Base-by-base conservation (phyloP, 148 eudicot species). In the Camellia japonica region DNA sequence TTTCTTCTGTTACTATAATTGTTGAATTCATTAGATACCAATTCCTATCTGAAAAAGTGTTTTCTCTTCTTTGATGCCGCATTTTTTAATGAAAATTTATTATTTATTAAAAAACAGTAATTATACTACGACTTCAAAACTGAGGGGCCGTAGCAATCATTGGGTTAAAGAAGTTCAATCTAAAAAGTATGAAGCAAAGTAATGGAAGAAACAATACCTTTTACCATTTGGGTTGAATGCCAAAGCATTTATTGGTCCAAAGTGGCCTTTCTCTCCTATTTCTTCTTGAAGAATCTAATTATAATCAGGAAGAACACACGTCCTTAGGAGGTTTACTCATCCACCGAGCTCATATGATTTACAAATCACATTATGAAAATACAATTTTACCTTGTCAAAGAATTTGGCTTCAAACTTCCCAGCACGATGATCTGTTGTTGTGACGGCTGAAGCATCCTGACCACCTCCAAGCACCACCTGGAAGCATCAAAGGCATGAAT, bases 201-300 rank as follows among this genome's bases (percentile, higher is more conserved):
- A 63, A 3, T 16, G 16, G 11, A 52, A 47, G 43, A 42, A 68
- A 68, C 46, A 42, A 69, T 86, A 95, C 99, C 99, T 96, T 87
- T 85, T 93, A 11, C 99, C 98, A 77, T 96, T 98, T 43, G 97
- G 99, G 69, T 96, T 96, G 77, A 93, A 96, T 23, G 99, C 98
- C 86, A 96, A 81, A 68, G 99, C 99, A 85, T 96, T 96, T 10
- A 96, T 91, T 42, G 99, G 99, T 72, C 99, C 98, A 61, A 96
- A 96, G 79, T 96, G 99, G 59, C 98, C 99, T 87, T 92, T 96
- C n/a, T 93, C 97, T 65, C 99, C 99, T 43, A 96, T 92, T 83
- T 93, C 97, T 86, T 87, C 92, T 71, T 83, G 76, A 18, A 93
- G 91, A 81, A 96, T 88, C 99, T 95, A 69, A 52, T 52, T 9